Base-by-base conservation (phyloP, 768 basidiomycete species). In the Macrocybe gigantea region DNA sequence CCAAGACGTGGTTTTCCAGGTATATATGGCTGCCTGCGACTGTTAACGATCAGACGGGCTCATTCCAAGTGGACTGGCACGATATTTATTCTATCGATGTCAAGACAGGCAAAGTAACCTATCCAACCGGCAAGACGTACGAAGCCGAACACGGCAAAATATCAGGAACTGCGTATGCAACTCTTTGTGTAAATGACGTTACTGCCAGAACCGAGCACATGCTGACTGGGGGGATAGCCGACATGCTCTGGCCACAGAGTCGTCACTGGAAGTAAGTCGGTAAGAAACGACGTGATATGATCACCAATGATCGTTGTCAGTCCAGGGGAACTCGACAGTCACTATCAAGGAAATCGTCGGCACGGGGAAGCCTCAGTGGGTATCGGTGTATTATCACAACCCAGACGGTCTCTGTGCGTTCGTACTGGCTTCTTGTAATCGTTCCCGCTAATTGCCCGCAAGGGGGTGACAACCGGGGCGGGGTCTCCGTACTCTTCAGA, bases 291-390 rank as follows among this genome's bases (percentile, higher is more conserved):
- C 7, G 30, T 9, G n/a, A 39, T 37, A 35, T 45, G 39, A 33
- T 41, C 38, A n/a, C 10, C 33, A 14, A 10, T 49, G 30, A 49
- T 34, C 33, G 7, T 32, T 5, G 45, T 11, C 40, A 55, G 54
- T 55, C 35, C 41, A 50, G 47, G 54, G 54, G 7, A 60, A 63
- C 46, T 50, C 59, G 15, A 60, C 58, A 29, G 38, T 64, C 33
- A 61, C 61, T 30, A 56, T 64, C 46, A 48, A 50, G 38, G 53
- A 58, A 15, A 62, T 66, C 32, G 49, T 55, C 38, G 63, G 60
- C 32, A 64, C 63, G 13, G 64, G 64, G 5, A 31, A 64, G 41
- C 59, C 61, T 3, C 62, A 65, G 51, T 63, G 64, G 64, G 54
- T 65, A 12, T 65, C 64, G 7, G 52, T 62, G 29, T 61, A 62